Base-by-base conservation (phyloP, 225 moss, liverwort and hornwort genomes). In the Polytrichum commune region DNA sequence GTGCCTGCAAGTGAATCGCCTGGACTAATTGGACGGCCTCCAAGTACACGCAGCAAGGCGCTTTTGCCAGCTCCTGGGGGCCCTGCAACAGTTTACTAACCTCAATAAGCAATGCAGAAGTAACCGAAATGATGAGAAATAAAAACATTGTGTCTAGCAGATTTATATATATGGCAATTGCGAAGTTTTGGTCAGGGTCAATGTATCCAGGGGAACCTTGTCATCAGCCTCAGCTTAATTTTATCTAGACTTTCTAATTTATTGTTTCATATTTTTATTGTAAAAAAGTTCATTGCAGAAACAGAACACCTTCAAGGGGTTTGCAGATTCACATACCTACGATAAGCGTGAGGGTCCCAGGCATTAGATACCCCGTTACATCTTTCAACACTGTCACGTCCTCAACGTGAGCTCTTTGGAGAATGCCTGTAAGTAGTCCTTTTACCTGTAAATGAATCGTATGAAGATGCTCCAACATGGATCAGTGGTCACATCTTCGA, bases 341-440 rank as follows among this genome's bases (percentile, higher is more conserved):
- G 18, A 91, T 72, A 64, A 98, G 93, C 35, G 98, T 98, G 54
- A 98, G 78, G 74, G 93, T 84, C 76, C 93, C 95, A 64, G 98
- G 98, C 98, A 98, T 98, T 29, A 95, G 78, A 67, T 98, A 95
- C 62, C 98, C 95, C 5, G 95, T 91, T 27, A 93, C 80, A 76
- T 91, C 80, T 76, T 73, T 89, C 68, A 95, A 79, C 72, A 95
- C 28, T 25, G 85, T 81, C 67, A 93, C 79, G 60, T 79, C 78
- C 80, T 90, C 76, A 58, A 87, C 56, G 30, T 54, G 26, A 63
- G 72, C 63, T 72, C 83, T 85, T 18, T 84, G 84, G 38, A 93
- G 77, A 64, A 88, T 79, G 18, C 91, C 83, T 78, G 69, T 72
- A 29, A 83, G 26, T 54, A 83, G 79, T 55, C 80, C 87, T 61